A percentile compares a stretch with the other conserved stretches of the same genome.
phyloP scores from a whole-genome alignment of 331 rosid genomes.

The Malus hybrid region DNA sequence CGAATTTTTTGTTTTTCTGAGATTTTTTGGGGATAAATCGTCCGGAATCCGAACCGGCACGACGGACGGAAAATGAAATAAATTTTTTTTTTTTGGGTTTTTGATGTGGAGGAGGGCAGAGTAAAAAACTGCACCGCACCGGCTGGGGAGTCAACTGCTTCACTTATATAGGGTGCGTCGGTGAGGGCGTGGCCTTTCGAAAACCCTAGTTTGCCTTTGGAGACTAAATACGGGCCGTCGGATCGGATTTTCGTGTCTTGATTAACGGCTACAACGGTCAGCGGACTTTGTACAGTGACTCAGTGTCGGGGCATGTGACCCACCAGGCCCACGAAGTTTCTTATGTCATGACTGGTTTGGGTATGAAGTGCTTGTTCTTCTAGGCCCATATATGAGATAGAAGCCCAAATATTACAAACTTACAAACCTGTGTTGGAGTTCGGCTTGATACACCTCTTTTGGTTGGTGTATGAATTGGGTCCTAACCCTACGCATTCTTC shows the following conservation, averaged over 20 bases:
- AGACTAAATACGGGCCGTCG: slow-evolving; percentile 1
- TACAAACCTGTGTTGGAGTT: background rate
- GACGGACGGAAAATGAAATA: background rate
- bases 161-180: slow-evolving; percentile 16
- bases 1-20: background rate
- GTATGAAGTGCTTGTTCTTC: no score
- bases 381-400: no score
- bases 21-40: slow-evolving; percentile 1
- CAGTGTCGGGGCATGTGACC: background rate
- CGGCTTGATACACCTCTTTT: background rate
- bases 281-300: background rate
- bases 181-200: background rate
- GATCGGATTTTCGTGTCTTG: background rate
- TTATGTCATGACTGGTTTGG: no score
- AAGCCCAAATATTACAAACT: background rate
- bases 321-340: background rate
- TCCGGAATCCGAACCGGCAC: slow-evolving; percentile 2
- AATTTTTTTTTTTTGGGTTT: slow-evolving; percentile 11
- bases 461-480: background rate
- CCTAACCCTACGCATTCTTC: background rate
- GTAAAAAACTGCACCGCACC: slow-evolving; percentile 44
- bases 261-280: background rate
- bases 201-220: slow-evolving; percentile 26
- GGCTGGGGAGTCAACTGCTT: slow-evolving; percentile 1
- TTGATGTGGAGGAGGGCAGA: slow-evolving; percentile 48